Percentiles rank a stretch among this genome's conserved stretches.
Conservation (phyloP, 2,329 filamentous ascomycete species). For the Venturiaceae sp. region DNA sequence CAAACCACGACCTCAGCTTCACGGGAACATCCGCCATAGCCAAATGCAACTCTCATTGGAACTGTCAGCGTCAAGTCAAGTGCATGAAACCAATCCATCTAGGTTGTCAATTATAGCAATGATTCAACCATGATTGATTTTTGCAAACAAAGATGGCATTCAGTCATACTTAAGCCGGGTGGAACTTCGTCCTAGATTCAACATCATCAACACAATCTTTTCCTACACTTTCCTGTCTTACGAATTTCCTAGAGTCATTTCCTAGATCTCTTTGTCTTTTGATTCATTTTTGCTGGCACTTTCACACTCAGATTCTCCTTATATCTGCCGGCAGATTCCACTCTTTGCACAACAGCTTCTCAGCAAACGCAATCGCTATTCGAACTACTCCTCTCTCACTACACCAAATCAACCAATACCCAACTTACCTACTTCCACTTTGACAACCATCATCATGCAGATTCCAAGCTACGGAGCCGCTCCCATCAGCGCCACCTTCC, state of each 20-base stretch:
- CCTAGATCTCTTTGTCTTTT: slow-evolving; percentile 21
- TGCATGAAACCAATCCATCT: neutral
- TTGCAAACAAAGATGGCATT: neutral
- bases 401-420: neutral
- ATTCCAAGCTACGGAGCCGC: slow-evolving; percentile 55
- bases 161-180: slow-evolving; percentile 6
- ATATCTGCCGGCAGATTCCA: slow-evolving; percentile 25
- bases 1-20: neutral
- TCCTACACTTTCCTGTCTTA: slow-evolving; percentile 11
- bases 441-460: slow-evolving; percentile 32
- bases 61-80: neutral
- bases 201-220: slow-evolving; percentile 3
- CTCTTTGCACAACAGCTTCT: slow-evolving; percentile 17
- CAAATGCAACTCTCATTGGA: neutral
- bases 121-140: neutral
- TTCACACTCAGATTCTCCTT: slow-evolving; percentile 13
- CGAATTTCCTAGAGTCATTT: slow-evolving; percentile 23
- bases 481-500: slow-evolving; percentile 66
- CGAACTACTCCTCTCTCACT: neutral
- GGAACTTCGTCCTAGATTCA: neutral
- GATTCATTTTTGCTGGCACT: slow-evolving; percentile 18
- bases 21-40: neutral
- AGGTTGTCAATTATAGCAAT: slow-evolving; percentile 2
- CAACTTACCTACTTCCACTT: slow-evolving; percentile 10
- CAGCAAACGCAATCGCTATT: slow-evolving; percentile 2